These are phyloP conservation scores for Flueggea neowawraea DNA, from an alignment of 441 rosid genomes.

Conservation along the genomic window DNA sequence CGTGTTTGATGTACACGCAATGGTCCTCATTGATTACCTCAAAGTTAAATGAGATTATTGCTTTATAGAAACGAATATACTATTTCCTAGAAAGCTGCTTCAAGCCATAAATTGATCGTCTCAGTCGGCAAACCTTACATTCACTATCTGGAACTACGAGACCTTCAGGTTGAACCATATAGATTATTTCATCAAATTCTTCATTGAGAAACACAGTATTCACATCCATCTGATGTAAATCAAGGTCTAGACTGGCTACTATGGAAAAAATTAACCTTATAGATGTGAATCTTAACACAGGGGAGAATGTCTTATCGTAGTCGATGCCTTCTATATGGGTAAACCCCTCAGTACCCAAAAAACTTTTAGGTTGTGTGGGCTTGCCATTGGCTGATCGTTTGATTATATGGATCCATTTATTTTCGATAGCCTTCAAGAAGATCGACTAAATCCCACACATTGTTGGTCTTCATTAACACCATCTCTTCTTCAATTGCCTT, in stretches of 20 bases:
- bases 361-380: not conserved
- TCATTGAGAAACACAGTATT: not conserved
- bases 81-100: not conserved
- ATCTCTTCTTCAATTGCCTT: not conserved
- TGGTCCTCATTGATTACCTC: not conserved
- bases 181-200: not conserved
- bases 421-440: not conserved
- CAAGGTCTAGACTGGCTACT: not conserved
- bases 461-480: not conserved
- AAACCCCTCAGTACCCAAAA: not conserved
- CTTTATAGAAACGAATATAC: not conserved
- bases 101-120: not conserved
- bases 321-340: not conserved
- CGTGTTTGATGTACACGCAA: not conserved
- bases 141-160: not conserved
- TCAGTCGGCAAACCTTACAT: not conserved
- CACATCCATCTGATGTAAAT: not conserved
- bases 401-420: not conserved
- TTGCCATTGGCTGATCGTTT: not conserved
- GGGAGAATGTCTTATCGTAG: not conserved
- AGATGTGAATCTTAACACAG: not conserved
- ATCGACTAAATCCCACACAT: not conserved
- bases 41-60: no score
- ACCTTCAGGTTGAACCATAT: not conserved
- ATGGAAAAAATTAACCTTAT: not conserved